phyloP scores from a whole-genome alignment of 768 basidiomycete species.

The Filobasidium wieringae region DNA sequence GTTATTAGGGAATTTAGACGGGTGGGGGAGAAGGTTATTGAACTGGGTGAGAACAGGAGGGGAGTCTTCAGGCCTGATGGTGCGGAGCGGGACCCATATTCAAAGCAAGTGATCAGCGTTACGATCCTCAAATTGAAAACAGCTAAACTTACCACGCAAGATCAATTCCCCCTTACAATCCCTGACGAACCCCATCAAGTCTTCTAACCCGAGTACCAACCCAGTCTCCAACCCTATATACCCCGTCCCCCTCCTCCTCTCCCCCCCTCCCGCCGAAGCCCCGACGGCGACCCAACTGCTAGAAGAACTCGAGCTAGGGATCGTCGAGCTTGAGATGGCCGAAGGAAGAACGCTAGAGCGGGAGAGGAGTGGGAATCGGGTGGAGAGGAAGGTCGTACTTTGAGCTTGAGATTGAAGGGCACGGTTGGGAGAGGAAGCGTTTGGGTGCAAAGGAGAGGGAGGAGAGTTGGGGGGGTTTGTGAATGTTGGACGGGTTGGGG shows the following conservation, averaged over 20 bases:
- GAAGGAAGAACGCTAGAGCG: neutral
- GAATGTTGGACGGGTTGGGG: neutral
- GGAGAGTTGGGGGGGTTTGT: neutral
- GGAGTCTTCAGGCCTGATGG: conserved; percentile 59
- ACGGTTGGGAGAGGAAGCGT: neutral
- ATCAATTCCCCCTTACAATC: conserved; percentile 24
- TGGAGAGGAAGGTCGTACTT: neutral
- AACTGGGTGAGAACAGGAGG: conserved; percentile 78
- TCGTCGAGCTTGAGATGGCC: neutral
- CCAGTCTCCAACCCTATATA: conserved; percentile 16
- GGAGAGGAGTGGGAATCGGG: neutral
- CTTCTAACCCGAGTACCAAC: conserved; percentile 24
- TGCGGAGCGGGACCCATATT: neutral
- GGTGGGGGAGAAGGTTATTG: conserved; percentile 68
- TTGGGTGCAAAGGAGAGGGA: neutral
- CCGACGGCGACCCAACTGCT: neutral
- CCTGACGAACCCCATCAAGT: conserved; percentile 21
- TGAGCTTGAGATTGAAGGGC: neutral
- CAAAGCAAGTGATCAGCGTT: neutral
- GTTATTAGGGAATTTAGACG: conserved; percentile 64
- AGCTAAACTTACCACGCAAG: conserved; percentile 21
- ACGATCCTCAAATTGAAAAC: neutral
- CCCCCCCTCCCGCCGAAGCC: neutral
- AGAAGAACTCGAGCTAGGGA: neutral
- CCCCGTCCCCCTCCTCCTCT: neutral